Evolutionary conservation across 2,329 filamentous ascomycete species (phyloP).

Genomic region (Berkeleyomyces basicola): DNA sequence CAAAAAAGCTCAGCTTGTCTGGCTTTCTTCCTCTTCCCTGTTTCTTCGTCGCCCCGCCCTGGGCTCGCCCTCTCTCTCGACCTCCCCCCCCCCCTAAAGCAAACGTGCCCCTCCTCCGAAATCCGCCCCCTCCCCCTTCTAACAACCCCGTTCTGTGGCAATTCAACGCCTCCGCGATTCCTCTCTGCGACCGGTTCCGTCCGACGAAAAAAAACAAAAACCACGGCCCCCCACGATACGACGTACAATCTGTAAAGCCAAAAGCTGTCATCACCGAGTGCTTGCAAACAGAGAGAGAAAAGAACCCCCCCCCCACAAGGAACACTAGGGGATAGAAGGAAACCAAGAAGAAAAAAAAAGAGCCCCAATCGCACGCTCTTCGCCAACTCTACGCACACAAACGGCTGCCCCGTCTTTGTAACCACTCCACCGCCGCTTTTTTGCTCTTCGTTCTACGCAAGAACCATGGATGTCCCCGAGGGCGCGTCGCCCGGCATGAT

Average conservation of each 20-base stretch:
- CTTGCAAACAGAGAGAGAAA: background rate
- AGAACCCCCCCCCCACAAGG: background rate
- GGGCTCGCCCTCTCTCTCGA: no score
- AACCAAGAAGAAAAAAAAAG: background rate
- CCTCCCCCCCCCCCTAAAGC: no score
- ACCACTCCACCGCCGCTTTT: background rate
- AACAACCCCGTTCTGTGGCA: no score
- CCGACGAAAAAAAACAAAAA: no score
- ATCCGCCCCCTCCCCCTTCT: no score
- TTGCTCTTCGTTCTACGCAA: background rate
- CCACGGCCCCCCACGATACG: no score
- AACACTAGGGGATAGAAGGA: background rate
- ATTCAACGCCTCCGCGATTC: no score
- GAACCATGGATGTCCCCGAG: constrained; percentile 2
- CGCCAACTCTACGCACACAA: background rate
- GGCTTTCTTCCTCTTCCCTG: background rate
- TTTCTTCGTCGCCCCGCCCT: background rate
- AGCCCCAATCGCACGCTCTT: background rate
- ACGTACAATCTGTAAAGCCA: no score
- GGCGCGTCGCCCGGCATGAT: constrained; percentile 6
- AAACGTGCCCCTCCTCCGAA: no score
- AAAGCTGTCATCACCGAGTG: no score
- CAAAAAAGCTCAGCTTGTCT: background rate
- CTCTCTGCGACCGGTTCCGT: no score
- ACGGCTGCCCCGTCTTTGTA: background rate